Evolutionary conservation across 371 early-diverging fungal genomes (phyloP).

Genomic region (Dentiscutata heterogama): DNA sequence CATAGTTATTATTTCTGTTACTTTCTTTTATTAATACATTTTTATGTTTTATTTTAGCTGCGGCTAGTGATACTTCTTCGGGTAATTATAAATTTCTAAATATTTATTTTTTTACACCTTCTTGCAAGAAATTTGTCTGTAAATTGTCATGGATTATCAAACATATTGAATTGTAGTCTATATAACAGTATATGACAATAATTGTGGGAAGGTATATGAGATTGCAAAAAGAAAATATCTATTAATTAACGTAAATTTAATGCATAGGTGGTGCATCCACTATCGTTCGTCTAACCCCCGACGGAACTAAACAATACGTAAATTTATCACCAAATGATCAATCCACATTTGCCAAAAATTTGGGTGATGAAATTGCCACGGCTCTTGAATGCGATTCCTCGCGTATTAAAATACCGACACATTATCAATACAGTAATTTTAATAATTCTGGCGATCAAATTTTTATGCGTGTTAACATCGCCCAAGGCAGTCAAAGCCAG

Average conservation of each 20-base stretch:
- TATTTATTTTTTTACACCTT: too few species aligned
- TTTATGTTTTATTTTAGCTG: too few species aligned
- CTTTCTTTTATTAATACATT: too few species aligned
- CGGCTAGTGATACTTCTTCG: too few species aligned
- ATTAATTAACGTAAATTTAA: background rate
- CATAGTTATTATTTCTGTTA: too few species aligned
- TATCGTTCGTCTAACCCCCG: constrained; percentile 9
- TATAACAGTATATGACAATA: too few species aligned
- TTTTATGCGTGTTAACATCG: background rate
- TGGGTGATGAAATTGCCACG: background rate
- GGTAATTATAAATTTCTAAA: too few species aligned
- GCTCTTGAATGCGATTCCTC: background rate
- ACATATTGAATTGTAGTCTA: too few species aligned
- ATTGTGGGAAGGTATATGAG: background rate
- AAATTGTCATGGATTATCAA: too few species aligned
- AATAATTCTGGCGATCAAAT: background rate
- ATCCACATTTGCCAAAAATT: background rate
- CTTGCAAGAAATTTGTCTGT: too few species aligned
- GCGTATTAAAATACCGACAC: background rate
- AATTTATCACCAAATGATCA: background rate
- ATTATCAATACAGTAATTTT: background rate
- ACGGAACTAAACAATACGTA: background rate
- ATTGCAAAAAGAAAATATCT: background rate
- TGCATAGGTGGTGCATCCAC: background rate
- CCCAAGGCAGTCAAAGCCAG: too few species aligned